Evolutionary conservation across 2,329 filamentous ascomycete species (phyloP).

Genomic region (Talaromyces sp.): DNA sequence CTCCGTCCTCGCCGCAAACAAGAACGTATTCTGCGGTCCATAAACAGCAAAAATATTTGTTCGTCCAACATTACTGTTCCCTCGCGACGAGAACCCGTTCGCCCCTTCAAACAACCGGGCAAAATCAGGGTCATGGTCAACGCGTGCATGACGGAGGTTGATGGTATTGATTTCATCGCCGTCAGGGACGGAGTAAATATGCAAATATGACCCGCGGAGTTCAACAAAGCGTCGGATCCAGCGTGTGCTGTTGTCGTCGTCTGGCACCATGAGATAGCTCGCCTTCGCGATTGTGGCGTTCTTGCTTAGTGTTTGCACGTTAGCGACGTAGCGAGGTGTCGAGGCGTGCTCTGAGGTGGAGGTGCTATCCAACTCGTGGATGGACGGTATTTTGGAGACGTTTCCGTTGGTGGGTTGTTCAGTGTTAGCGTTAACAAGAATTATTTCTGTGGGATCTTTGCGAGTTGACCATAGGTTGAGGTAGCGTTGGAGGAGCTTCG

Average conservation of each 20-base stretch:
- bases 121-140: slow-evolving; percentile 88
- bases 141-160: slow-evolving; percentile 81
- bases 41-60: slow-evolving; percentile 90
- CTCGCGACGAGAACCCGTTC: slow-evolving; percentile 36
- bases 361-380: slow-evolving; percentile 28
- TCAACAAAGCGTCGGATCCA: slow-evolving; percentile 95
- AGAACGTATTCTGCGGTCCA: slow-evolving; percentile 87
- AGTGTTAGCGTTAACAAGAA: slow-evolving; percentile 44
- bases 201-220: slow-evolving; percentile 83
- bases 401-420: slow-evolving; percentile 40
- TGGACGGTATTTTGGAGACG: slow-evolving; percentile 23
- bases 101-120: slow-evolving; percentile 66
- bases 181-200: slow-evolving; percentile 78
- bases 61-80: slow-evolving; percentile 34
- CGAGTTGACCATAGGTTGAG: slow-evolving; percentile 42
- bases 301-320: slow-evolving; percentile 73
- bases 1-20: slow-evolving; percentile 87
- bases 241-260: slow-evolving; percentile 67
- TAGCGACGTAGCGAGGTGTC: slow-evolving; percentile 67
- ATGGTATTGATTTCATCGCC: slow-evolving; percentile 89
- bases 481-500: slow-evolving; percentile 40
- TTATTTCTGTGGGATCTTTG: slow-evolving; percentile 39
- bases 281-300: slow-evolving; percentile 78
- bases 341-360: slow-evolving; percentile 30
- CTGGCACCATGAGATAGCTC: slow-evolving; percentile 82